These are phyloP conservation scores for Penstemon barbatus DNA, from an alignment of 257 asterid genomes.

Conservation along the genomic window DNA sequence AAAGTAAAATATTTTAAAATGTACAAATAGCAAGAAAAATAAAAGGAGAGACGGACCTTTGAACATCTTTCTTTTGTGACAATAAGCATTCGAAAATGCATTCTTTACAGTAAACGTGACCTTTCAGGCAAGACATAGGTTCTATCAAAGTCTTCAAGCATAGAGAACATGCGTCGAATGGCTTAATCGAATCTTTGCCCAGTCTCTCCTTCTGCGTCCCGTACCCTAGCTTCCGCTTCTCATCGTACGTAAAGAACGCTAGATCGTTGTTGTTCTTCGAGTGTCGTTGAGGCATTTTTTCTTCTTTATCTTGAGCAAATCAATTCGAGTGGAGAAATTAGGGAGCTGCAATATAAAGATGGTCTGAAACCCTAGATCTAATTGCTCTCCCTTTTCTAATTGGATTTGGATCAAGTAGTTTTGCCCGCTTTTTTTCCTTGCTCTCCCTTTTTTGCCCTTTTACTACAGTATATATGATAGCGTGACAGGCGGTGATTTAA, in stretches of 20 bases:
- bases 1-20: neutral
- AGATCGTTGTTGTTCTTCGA: slow-evolving; percentile 97
- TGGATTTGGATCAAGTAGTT: neutral
- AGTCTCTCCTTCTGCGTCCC: slow-evolving; percentile 95
- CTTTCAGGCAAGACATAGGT: slow-evolving; percentile 83
- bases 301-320: neutral
- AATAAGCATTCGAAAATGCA: slow-evolving; percentile 88
- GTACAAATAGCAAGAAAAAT: neutral
- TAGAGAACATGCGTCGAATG: slow-evolving; percentile 86
- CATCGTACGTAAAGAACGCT: slow-evolving; percentile 94
- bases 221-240: slow-evolving; percentile 94
- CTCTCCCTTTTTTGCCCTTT: neutral
- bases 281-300: slow-evolving; percentile 91
- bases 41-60: slow-evolving; percentile 45
- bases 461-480: neutral
- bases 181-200: slow-evolving; percentile 88
- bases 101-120: slow-evolving; percentile 89
- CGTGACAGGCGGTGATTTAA: slow-evolving; percentile 19
- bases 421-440: neutral
- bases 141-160: slow-evolving; percentile 91
- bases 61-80: slow-evolving; percentile 87
- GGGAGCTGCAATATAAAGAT: neutral
- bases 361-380: slow-evolving; percentile 18
- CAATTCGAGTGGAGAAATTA: slow-evolving; percentile 13
- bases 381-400: neutral